Evolutionary conservation across 2,329 filamentous ascomycete species (phyloP).

Genomic region (Achaetomium macrosporum): DNA sequence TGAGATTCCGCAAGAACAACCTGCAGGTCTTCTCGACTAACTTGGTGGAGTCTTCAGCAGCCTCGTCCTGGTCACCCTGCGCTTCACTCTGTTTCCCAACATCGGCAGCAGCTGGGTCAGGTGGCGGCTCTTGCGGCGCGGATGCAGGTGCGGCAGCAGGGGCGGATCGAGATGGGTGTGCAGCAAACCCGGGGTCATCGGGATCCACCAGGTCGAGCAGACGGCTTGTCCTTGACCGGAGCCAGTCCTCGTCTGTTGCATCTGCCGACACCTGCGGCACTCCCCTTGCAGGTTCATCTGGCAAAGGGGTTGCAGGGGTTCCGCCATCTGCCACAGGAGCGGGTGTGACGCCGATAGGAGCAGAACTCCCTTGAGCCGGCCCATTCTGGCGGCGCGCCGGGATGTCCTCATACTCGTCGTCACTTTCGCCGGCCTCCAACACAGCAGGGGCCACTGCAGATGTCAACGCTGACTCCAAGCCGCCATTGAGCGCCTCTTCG

Average conservation of each 20-base stretch:
- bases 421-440: conserved; percentile 52
- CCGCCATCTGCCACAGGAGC: conserved; percentile 10
- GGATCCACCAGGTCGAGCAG: conserved; percentile 79
- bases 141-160: conserved; percentile 15
- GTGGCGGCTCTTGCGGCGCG: conserved; percentile 23
- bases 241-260: conserved; percentile 80
- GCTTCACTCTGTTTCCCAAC: conserved; percentile 17
- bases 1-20: conserved; percentile 83
- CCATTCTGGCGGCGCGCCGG: conserved; percentile 47
- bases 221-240: conserved; percentile 81
- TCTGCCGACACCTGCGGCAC: conserved; percentile 25
- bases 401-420: conserved; percentile 68
- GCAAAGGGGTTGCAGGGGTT: conserved; percentile 10
- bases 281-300: conserved; percentile 14
- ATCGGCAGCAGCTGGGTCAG: conserved; percentile 8
- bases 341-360: conserved; percentile 10
- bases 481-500: conserved; percentile 24
- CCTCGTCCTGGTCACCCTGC: conserved; percentile 26
- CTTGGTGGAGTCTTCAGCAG: conserved; percentile 44
- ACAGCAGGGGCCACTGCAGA: conserved; percentile 16
- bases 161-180: conserved; percentile 20
- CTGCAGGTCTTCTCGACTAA: conserved; percentile 67
- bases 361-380: conserved; percentile 31
- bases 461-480: conserved; percentile 1
- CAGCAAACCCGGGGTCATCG: conserved; percentile 43